Evolutionary conservation across 768 basidiomycete species (phyloP).

Genomic region (Podaxis sp.): DNA sequence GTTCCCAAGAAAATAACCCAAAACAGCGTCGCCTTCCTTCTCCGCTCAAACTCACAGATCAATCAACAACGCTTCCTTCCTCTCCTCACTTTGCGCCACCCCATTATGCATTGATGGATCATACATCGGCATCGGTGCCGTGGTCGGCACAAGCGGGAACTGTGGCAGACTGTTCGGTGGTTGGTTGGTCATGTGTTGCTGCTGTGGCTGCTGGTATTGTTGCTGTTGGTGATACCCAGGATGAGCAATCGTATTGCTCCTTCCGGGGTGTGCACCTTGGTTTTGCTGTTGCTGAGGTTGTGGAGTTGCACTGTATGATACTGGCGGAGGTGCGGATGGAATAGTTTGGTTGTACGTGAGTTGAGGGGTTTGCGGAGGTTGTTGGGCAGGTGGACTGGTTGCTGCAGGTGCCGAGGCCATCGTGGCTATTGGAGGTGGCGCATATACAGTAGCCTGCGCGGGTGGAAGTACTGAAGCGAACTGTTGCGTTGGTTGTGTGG

Average conservation of each 20-base stretch:
- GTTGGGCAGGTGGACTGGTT: conserved; percentile 5
- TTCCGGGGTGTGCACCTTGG: conserved; percentile 24
- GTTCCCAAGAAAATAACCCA: no score
- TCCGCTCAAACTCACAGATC: conserved; percentile 27
- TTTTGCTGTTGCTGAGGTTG: conserved; percentile 23
- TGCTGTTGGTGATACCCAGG: conserved; percentile 26
- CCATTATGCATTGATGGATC: conserved; percentile 45
- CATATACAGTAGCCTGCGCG: conserved; percentile 11
- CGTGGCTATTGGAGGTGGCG: conserved; percentile 19
- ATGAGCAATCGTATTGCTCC: conserved; percentile 36
- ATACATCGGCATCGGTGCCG: conserved; percentile 62
- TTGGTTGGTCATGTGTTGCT: conserved; percentile 2
- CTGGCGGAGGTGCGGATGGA: conserved; percentile 23
- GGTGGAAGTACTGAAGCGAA: conserved; percentile 14
- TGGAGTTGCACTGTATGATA: conserved; percentile 19
- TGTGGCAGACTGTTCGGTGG: conserved; percentile 44
- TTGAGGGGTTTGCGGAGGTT: conserved; percentile 14
- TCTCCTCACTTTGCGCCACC: conserved; percentile 57
- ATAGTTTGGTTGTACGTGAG: conserved; percentile 15
- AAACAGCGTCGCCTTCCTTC: neutral
- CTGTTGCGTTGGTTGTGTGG: conserved; percentile 22
- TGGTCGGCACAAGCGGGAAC: conserved; percentile 67
- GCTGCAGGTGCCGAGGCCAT: conserved; percentile 24
- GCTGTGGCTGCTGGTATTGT: conserved; percentile 28
- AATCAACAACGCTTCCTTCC: conserved; percentile 62